Conservation (phyloP, 2,329 filamentous ascomycete species). For the Endoconidiophora polonica region DNA sequence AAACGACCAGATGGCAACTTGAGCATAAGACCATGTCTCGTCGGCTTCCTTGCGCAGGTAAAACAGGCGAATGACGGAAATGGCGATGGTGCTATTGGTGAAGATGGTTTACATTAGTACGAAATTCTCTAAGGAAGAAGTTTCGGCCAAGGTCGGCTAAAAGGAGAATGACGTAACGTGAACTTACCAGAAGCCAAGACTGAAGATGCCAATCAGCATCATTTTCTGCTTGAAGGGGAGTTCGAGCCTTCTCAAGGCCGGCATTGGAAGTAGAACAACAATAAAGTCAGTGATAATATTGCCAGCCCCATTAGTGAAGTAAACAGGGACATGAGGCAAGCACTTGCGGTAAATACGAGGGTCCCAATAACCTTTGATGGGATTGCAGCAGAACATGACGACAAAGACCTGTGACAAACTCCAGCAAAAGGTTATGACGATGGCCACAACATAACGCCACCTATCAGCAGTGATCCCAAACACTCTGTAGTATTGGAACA, state of each 20-base stretch:
- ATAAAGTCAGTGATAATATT: constrained; percentile 23
- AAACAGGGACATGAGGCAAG: constrained; percentile 19
- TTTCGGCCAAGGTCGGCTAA: neutral
- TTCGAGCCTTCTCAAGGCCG: constrained; percentile 22
- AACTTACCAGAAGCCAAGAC: constrained; percentile 20
- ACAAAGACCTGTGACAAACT: constrained; percentile 16
- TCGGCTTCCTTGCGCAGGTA: constrained; percentile 18
- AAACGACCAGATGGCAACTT: constrained; percentile 22
- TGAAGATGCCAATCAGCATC: constrained; percentile 18
- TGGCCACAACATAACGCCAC: constrained; percentile 17
- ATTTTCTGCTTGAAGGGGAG: constrained; percentile 18
- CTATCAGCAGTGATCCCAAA: constrained; percentile 16
- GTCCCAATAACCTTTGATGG: constrained; percentile 15
- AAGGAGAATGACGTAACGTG: neutral
- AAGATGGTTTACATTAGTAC: neutral
- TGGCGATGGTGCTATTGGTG: constrained; percentile 18
- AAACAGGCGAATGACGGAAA: constrained; percentile 20
- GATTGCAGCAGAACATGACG: constrained; percentile 7
- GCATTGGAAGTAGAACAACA: constrained; percentile 23
- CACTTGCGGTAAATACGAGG: constrained; percentile 17
- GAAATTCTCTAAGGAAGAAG: neutral
- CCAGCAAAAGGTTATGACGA: constrained; percentile 18
- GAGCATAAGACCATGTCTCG: constrained; percentile 19
- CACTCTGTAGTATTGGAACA: constrained; percentile 21
- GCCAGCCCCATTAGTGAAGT: constrained; percentile 21